Conservation (phyloP, 176 grass and related monocot genomes). For the Paspalum notatum region DNA sequence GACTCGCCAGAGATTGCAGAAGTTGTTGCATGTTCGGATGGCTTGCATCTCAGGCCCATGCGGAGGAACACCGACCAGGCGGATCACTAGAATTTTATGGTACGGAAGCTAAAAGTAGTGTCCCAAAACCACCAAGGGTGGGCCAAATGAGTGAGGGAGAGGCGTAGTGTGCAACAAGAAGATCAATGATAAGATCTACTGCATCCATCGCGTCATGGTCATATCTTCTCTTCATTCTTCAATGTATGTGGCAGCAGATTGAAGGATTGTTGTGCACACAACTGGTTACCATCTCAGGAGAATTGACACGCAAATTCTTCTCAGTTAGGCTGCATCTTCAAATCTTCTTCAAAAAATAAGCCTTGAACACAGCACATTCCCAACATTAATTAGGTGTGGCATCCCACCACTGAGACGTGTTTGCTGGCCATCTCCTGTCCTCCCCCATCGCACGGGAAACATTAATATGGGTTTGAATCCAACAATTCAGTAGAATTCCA, state of each 20-base stretch:
- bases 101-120: neutral
- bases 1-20: neutral
- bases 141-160: neutral
- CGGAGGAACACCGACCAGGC: neutral
- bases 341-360: neutral
- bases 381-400: neutral
- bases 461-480: neutral
- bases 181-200: neutral
- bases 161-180: neutral
- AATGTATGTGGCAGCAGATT: neutral
- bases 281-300: neutral
- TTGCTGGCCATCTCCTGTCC: neutral
- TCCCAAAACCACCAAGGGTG: neutral
- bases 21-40: too few species aligned
- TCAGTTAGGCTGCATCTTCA: neutral
- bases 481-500: neutral
- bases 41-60: too few species aligned
- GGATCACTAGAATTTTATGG: neutral
- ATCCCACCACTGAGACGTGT: neutral
- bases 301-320: neutral
- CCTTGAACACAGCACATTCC: neutral
- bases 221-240: too few species aligned
- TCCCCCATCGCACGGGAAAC: neutral
- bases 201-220: neutral
- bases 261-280: neutral